Base-by-base conservation (phyloP, 768 basidiomycete species). In the Lentinula boryana region DNA sequence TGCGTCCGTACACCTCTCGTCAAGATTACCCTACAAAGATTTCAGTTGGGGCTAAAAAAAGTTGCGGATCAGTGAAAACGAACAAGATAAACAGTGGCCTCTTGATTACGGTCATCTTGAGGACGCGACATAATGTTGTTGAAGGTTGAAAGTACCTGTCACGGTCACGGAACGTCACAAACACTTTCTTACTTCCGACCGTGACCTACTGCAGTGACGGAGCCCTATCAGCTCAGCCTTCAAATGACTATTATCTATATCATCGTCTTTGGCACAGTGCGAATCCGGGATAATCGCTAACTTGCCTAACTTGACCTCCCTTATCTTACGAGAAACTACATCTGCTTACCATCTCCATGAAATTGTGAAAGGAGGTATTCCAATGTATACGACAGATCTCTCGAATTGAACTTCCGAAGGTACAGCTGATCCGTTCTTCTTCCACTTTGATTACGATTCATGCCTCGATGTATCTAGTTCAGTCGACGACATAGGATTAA, bases 1-100 rank as follows among this genome's bases (percentile, higher is more conserved):
- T 35, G 95, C 93, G 72, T 98, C 96, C 9, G 91, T 83, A 68
- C 91, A 94, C 60, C 94, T 84, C 74, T 98, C 97, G 71, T 98
- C 96, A 32, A 99, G 84, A 71, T 99, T 98, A 54, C 96, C 96
- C 96, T 98, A 62, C 18, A 3, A 36, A 43, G 62, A 36, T 2
- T 52, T 12, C n/a, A 53, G 10, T 7, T 1, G 49, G 4, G 15
- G 33, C 27, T 51, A 21, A 50, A 5, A 6, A 3, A 10, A 3
- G 32, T 40, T 36, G 18, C 13, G 60, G 5, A 38, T 8, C 3
- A 13, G 36, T 53, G 7, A n/a, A 3, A 16, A 62, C 76, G 56
- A 60, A 90, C 93, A 64, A 94, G 75, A 69, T 95, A 95, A 2
- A 93, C 91, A 0, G 93, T 95, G 3, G 93, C 93, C 69, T 94